Evolutionary conservation across 73 alveolate species (phyloP), one percentile per base, ranked within the genome.

Genomic region (Tetrahymena thermophila): DNA sequence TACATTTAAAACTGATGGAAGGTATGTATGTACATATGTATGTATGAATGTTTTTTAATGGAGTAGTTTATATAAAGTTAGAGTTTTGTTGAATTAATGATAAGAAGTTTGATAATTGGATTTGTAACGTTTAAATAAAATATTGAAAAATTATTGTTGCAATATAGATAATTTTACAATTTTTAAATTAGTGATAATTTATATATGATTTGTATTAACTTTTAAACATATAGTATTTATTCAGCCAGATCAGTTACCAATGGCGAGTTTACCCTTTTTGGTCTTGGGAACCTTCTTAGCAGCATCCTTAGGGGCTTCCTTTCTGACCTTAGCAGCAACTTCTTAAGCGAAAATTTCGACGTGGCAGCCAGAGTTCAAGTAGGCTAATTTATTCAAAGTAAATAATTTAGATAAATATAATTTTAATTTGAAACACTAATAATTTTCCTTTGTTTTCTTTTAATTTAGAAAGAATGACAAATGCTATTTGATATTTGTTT

Each of bases 361-460:
- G 96, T 98, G 99, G 96, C 99, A 98, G 97, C 98, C 97, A 43
- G 98, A 96, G 85, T 98, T 95, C 95, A 98, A 95, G 97, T 98
- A 98, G 38, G 99, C 97, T 95, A 21, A 1, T 37, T 42, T 31
- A 35, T 50, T 42, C 42, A 95, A 50, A 34, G 56, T 35, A 71
- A 50, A 50, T 50, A 50, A 50, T 19, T 50, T 50, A 50, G 83
- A 11, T 43, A 50, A 50, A 19, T 50, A 50, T 19, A 21, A 14
- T 50, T 43, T 43, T 43, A 43, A 14, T 43, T 43, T 21, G 83
- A 50, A 50, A 50, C 83, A 50, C 31, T 21, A 50, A 50, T 21
- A 50, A 50, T 14, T 50, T 50, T 50, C 31, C 83, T 50, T 50
- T 50, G 10, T 50, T 50, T 50, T 50, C 28, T 10, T 50, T 50